phyloP scores from a whole-genome alignment of 768 basidiomycete genomes.

The Ramaria rubella region DNA sequence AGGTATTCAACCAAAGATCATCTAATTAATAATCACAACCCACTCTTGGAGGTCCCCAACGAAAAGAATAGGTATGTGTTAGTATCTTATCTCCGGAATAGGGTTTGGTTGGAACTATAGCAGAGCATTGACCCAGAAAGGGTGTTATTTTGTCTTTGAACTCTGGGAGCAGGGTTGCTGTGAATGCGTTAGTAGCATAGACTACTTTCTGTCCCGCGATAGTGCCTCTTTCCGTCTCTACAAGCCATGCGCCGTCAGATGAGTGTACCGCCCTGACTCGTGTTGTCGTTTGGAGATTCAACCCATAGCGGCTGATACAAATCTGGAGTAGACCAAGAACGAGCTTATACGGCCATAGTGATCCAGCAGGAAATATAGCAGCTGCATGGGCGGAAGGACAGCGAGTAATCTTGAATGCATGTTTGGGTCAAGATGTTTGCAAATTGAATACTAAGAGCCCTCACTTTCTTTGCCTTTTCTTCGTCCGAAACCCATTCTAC shows the following conservation, averaged over 20 bases:
- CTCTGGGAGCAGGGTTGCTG: constrained; percentile 58
- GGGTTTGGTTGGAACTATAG: constrained; percentile 18
- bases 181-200: constrained; percentile 84
- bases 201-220: constrained; percentile 58
- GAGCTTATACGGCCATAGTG: constrained; percentile 19
- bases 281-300: constrained; percentile 6
- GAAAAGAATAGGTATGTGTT: constrained; percentile 16
- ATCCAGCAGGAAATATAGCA: neutral
- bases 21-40: neutral
- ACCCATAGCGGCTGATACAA: constrained; percentile 17
- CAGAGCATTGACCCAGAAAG: constrained; percentile 34
- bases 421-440: neutral
- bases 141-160: constrained; percentile 61
- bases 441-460: too few relatives aligned
- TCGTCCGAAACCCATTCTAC: constrained; percentile 23
- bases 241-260: neutral
- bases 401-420: neutral
- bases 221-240: constrained; percentile 32
- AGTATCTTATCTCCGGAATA: constrained; percentile 19
- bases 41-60: constrained; percentile 7
- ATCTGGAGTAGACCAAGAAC: constrained; percentile 17
- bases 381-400: neutral
- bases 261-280: neutral
- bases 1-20: neutral
- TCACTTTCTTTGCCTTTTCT: constrained; percentile 20